Evolutionary conservation across 192 early-diverging fungal genomes (phyloP).

Genomic region (Coemansia sp.): DNA sequence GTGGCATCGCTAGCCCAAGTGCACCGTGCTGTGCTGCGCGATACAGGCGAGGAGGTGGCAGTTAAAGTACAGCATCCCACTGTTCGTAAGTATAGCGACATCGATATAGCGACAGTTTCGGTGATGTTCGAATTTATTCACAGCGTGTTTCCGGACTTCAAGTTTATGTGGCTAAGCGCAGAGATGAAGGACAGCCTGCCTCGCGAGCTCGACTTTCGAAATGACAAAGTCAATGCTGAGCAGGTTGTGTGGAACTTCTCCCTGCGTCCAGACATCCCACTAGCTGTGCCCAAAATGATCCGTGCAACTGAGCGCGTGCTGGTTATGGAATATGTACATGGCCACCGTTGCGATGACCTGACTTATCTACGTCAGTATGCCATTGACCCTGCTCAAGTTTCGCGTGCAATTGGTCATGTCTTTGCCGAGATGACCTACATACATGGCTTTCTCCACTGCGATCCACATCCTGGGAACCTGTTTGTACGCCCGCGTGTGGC

Average conservation of each 20-base stretch:
- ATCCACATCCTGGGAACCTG: slow-evolving; percentile 92
- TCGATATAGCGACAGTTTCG: slow-evolving; percentile 77
- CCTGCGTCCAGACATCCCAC: slow-evolving; percentile 36
- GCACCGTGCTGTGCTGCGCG: slow-evolving; percentile 70
- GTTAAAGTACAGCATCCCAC: slow-evolving; percentile 93
- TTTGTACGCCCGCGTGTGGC: slow-evolving; percentile 61
- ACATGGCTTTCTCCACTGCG: slow-evolving; percentile 85
- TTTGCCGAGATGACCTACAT: slow-evolving; percentile 92
- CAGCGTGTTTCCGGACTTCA: slow-evolving; percentile 83
- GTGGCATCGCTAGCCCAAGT: slow-evolving; percentile 94
- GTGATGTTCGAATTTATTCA: slow-evolving; percentile 65
- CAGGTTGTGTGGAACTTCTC: slow-evolving; percentile 65
- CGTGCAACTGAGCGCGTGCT: slow-evolving; percentile 76
- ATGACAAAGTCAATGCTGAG: slow-evolving; percentile 76
- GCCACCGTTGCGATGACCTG: slow-evolving; percentile 76
- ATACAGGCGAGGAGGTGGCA: slow-evolving; percentile 73
- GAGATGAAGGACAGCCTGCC: slow-evolving; percentile 85
- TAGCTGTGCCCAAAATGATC: slow-evolving; percentile 78
- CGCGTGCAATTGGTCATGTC: slow-evolving; percentile 67
- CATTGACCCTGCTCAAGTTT: slow-evolving; percentile 76
- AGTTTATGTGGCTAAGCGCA: slow-evolving; percentile 85
- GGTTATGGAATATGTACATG: slow-evolving; percentile 83
- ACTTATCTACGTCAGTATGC: slow-evolving; percentile 63
- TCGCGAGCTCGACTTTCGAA: slow-evolving; percentile 80
- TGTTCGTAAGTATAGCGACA: slow-evolving; percentile 69